Conservation (phyloP, 768 basidiomycete species). For the Hirschioporus abietinus region DNA sequence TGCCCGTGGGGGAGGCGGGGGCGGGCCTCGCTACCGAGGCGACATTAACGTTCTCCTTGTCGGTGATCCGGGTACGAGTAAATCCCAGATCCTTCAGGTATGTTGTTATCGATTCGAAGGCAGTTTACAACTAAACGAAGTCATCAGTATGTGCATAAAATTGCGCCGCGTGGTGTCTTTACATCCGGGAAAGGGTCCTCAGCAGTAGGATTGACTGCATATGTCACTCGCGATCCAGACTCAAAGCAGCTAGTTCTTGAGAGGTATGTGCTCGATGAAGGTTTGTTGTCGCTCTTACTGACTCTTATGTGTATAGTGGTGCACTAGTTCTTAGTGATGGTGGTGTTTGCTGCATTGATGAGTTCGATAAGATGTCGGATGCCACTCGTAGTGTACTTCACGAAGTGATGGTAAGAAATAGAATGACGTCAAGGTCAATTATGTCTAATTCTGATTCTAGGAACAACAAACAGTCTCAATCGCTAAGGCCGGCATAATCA, state of each 20-base stretch:
- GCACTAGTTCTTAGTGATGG: slow-evolving; percentile 93
- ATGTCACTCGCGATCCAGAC: slow-evolving; percentile 97
- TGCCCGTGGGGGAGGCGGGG: slow-evolving; percentile 86
- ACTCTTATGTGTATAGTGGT: slow-evolving; percentile 46
- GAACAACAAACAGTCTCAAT: slow-evolving; percentile 99
- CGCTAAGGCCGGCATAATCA: slow-evolving; percentile 98
- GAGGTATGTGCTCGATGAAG: slow-evolving; percentile 45
- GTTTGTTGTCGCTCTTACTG: background rate
- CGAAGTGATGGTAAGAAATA: slow-evolving; percentile 83
- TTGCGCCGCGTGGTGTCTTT: slow-evolving; percentile 95
- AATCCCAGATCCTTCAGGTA: slow-evolving; percentile 92
- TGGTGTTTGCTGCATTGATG: slow-evolving; percentile 97
- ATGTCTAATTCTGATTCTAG: slow-evolving; percentile 33
- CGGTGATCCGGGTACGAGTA: slow-evolving; percentile 95
- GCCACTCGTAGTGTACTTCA: slow-evolving; percentile 96
- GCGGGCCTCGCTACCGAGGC: slow-evolving; percentile 93
- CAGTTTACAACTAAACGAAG: slow-evolving; percentile 6
- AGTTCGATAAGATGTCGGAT: slow-evolving; percentile 99
- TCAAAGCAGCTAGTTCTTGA: slow-evolving; percentile 97
- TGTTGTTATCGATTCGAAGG: slow-evolving; percentile 15
- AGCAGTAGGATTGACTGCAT: slow-evolving; percentile 97
- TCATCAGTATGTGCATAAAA: slow-evolving; percentile 92
- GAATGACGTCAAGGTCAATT: background rate
- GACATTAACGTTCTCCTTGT: slow-evolving; percentile 98
- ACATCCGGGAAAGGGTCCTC: slow-evolving; percentile 98